phyloP scores from a whole-genome alignment of 306 rosid species.

The Arachis stenosperma region DNA sequence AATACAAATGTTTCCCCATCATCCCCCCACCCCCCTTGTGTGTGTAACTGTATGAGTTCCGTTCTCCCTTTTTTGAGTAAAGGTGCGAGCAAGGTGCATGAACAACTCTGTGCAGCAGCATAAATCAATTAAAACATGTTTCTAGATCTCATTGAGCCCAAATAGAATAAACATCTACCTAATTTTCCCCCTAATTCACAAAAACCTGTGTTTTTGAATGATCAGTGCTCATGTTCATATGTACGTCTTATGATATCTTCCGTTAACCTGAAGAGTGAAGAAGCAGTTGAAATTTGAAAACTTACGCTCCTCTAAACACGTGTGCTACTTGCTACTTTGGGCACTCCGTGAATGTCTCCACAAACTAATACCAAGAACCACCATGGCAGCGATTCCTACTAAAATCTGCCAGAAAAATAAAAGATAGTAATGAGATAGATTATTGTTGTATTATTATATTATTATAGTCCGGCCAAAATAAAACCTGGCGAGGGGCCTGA shows the following conservation, averaged over 20 bases:
- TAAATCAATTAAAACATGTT: conserved; percentile 19
- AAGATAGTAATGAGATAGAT: neutral
- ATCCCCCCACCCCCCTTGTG: too few species aligned
- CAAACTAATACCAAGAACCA: conserved; percentile 61
- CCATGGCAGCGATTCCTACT: conserved; percentile 66
- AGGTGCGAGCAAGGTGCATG: too few species aligned
- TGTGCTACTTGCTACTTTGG: conserved; percentile 52
- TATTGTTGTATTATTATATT: neutral
- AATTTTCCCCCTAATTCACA: conserved; percentile 32
- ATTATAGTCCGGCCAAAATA: conserved; percentile 19
- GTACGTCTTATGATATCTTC: conserved; percentile 22
- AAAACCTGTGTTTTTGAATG: conserved; percentile 21
- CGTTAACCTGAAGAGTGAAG: conserved; percentile 24
- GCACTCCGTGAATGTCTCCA: conserved; percentile 71
- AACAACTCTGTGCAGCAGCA: neutral
- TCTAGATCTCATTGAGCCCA: conserved; percentile 23
- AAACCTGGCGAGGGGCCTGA: neutral
- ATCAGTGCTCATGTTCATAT: conserved; percentile 31
- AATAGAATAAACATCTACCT: neutral
- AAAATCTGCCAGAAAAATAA: conserved; percentile 61
- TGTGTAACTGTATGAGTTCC: too few species aligned
- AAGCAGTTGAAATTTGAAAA: too few species aligned
- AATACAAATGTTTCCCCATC: too few species aligned
- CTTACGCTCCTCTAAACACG: conserved; percentile 30
- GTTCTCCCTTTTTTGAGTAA: too few species aligned